Percentiles rank a stretch among this genome's conserved stretches.
phyloP scores from a whole-genome alignment of 139 green algal genomes.

The Tetraselmis chui region DNA sequence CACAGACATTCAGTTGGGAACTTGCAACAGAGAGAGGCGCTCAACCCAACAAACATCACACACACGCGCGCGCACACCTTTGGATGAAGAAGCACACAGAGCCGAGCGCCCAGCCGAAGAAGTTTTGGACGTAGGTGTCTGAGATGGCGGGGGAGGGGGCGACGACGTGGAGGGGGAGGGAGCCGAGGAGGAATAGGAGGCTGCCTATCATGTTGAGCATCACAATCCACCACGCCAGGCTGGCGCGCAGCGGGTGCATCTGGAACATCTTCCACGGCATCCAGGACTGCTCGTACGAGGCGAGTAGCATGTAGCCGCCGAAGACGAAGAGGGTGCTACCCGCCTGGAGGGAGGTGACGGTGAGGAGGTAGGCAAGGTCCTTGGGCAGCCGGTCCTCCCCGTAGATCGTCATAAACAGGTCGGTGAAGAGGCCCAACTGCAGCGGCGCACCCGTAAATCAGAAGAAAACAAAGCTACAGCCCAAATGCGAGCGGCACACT shows the following conservation, averaged over 20 bases:
- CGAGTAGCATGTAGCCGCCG: not conserved
- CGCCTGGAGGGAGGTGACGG: not conserved
- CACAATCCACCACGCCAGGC: not conserved
- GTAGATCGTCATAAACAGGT: not conserved
- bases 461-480: too few species aligned
- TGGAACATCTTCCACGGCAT: not conserved
- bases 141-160: not conserved
- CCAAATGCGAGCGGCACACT: too few species aligned
- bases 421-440: not conserved
- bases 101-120: not conserved
- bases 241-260: not conserved
- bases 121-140: not conserved
- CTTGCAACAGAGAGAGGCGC: too few species aligned
- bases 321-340: not conserved
- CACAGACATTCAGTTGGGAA: too few species aligned
- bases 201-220: not conserved
- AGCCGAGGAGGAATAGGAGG: not conserved
- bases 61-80: too few species aligned
- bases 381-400: not conserved
- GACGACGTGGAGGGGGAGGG: not conserved
- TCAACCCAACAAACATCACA: too few species aligned
- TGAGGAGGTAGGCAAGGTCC: not conserved
- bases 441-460: too few species aligned
- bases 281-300: not conserved
- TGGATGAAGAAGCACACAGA: not conserved